Evolutionary conservation across 139 green algal genomes (phyloP), one percentile per base, ranked within the genome.

Genomic region (Deuterostichococcus epilithicus): DNA sequence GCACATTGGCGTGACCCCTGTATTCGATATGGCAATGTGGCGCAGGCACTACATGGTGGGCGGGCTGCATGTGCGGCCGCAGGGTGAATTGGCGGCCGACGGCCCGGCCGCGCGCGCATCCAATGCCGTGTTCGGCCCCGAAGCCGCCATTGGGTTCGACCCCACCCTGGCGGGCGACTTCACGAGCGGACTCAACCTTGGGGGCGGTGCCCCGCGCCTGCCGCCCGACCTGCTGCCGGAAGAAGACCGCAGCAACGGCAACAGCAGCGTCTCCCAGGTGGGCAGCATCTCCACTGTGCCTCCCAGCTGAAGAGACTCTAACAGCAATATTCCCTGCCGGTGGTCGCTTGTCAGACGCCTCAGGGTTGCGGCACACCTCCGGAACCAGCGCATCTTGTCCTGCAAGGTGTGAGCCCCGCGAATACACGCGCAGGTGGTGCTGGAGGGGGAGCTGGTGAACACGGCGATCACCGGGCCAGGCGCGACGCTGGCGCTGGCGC

Each of bases 361-460:
- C n/a, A n/a, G n/a, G n/a, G n/a, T n/a, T n/a, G n/a, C n/a, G n/a
- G n/a, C n/a, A n/a, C n/a, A n/a, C n/a, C n/a, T n/a, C n/a, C n/a
- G n/a, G n/a, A n/a, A n/a, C n/a, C n/a, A n/a, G n/a, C n/a, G n/a
- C n/a, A n/a, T n/a, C n/a, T n/a, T n/a, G n/a, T n/a, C n/a, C n/a
- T n/a, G n/a, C n/a, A n/a, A n/a, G n/a, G n/a, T n/a, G n/a, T n/a
- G n/a, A n/a, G n/a, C n/a, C n/a, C n/a, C n/a, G n/a, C n/a, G n/a
- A n/a, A n/a, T 52, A 23, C 42, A 8, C 25, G 58, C 37, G 44
- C 79, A 93, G 78, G 84, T 94, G 47, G 91, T 98, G 30, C 73
- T 98, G 77, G 94, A 98, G 80, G 84, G 87, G 18, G 80, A 84
- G 22, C 79, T 88, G 58, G 72, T 94, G 23, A 97, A 99, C 82